Evolutionary conservation across 2,329 filamentous ascomycete genomes (phyloP), one percentile per base, ranked within the genome.

Genomic region (Aspergillus hiratsukae): DNA sequence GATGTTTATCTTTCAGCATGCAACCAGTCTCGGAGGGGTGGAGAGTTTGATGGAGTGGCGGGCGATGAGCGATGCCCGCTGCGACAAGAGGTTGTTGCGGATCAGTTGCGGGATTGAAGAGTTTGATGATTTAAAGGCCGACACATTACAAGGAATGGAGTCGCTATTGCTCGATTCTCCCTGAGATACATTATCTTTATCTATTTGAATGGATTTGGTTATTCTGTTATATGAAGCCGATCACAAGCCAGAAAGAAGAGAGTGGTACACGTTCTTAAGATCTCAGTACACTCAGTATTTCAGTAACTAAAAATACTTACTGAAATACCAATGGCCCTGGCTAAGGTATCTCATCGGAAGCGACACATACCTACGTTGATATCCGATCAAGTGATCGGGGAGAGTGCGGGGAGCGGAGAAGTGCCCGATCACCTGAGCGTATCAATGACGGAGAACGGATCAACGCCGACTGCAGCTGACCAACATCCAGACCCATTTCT

Each of bases 11-110:
- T 97, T 97, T 77, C 90, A 96, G 66, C 93, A 99, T 74, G 93
- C 93, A 2, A 99, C 94, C 1, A 96, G 90, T 72, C 76, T 99
- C 25, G 93, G 93, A 1, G 92, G 93, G 6, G 91, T 97, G 14
- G 94, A 97, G 81, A 95, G 90, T 69, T 75, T 97, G 77, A 91
- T 99, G 62, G 94, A 99, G 81, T 99, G 94, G 94, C 82, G 94
- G 55, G 84, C 88, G 28, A 91, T 97, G 88, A 88, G 87, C 58
- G 93, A 99, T 76, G 67, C 76, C 0, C 78, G 72, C 1, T 86
- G 95, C 23, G 89, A 95, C 66, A 83, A 80, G 67, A 81, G 83
- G 58, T 71, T 97, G 69, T 67, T 97, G 72, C 78, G 93, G 54
- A 76, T 99, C 23, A 97, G 92, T 69, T 37, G 77, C 96, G 27